These are phyloP conservation scores for Phytophthora citrophthora DNA, from an alignment of 352 stramenopile species.

Conservation along the genomic window DNA sequence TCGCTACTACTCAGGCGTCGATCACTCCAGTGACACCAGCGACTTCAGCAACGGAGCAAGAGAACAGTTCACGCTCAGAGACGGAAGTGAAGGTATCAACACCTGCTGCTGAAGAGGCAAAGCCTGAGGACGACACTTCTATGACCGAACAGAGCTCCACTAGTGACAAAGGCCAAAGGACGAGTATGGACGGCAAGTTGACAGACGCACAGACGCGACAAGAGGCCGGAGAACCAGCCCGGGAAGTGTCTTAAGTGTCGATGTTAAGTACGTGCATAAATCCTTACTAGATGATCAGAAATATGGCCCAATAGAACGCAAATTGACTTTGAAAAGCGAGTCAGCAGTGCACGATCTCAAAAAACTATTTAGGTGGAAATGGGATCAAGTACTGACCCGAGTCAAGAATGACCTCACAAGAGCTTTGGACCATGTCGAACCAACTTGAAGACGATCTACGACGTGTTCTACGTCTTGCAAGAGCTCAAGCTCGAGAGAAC, in stretches of 20 bases:
- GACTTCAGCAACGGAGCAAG: conserved; percentile 24
- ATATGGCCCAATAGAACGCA: conserved; percentile 32
- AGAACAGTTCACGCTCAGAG: conserved; percentile 1
- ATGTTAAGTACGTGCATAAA: conserved; percentile 31
- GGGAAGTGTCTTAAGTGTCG: conserved; percentile 45
- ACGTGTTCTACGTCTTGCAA: conserved; percentile 58
- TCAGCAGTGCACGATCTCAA: conserved; percentile 8
- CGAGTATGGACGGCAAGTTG: conserved; percentile 23
- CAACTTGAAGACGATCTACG: conserved; percentile 65
- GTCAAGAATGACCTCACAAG: conserved; percentile 18
- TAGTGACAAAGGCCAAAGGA: conserved; percentile 34
- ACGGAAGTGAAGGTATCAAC: conserved; percentile 14
- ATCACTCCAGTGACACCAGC: conserved; percentile 48
- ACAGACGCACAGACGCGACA: conserved; percentile 38
- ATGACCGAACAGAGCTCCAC: conserved; percentile 11
- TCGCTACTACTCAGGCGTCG: conserved; percentile 29
- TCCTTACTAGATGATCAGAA: conserved; percentile 24
- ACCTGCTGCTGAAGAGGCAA: conserved; percentile 15
- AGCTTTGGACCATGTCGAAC: conserved; percentile 20
- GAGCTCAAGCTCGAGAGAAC: conserved; percentile 26
- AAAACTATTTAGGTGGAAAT: conserved; percentile 23
- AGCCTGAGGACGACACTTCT: conserved; percentile 22
- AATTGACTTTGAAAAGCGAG: conserved; percentile 18
- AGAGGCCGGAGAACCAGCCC: conserved; percentile 54
- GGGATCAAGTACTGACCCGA: conserved; percentile 10